These are phyloP conservation scores for Citrullus mucosospermus DNA, from an alignment of 306 rosid genomes.

Conservation along the genomic window DNA sequence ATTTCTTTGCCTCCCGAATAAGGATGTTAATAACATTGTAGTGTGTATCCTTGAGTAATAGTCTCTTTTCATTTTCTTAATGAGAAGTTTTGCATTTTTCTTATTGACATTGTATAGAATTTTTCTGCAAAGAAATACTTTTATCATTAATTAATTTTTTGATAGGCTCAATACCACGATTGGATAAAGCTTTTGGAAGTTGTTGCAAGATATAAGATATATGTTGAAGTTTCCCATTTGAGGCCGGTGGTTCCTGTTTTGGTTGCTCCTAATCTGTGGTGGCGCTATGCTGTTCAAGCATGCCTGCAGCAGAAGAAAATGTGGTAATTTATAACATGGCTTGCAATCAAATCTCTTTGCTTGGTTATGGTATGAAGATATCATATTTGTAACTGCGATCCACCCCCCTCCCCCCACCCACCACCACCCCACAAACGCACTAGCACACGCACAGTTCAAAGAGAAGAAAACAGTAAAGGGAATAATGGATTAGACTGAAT, in stretches of 20 bases:
- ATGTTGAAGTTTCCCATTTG: constrained; percentile 74
- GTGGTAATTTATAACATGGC: constrained; percentile 44
- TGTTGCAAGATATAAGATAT: constrained; percentile 68
- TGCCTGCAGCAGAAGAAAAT: constrained; percentile 69
- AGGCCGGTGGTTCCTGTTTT: constrained; percentile 67
- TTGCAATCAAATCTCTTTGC: not conserved
- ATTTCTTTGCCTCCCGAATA: not conserved
- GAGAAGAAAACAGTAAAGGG: not conserved
- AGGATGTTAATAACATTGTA: not conserved
- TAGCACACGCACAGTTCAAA: no score
- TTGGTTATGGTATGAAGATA: not conserved
- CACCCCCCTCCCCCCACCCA: not conserved
- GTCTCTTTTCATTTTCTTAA: no score
- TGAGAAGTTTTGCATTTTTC: no score
- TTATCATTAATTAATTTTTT: not conserved
- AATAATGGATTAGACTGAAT: not conserved
- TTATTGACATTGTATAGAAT: not conserved
- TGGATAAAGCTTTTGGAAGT: constrained; percentile 90
- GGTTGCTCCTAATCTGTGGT: constrained; percentile 56
- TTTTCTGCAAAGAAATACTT: not conserved
- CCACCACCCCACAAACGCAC: no score
- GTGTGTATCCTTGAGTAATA: no score
- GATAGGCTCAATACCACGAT: constrained; percentile 77
- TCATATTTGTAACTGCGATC: not conserved
- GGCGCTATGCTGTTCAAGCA: constrained; percentile 86